Evolutionary conservation across 192 early-diverging fungal genomes (phyloP).

Genomic region (Entomortierella lignicola): DNA sequence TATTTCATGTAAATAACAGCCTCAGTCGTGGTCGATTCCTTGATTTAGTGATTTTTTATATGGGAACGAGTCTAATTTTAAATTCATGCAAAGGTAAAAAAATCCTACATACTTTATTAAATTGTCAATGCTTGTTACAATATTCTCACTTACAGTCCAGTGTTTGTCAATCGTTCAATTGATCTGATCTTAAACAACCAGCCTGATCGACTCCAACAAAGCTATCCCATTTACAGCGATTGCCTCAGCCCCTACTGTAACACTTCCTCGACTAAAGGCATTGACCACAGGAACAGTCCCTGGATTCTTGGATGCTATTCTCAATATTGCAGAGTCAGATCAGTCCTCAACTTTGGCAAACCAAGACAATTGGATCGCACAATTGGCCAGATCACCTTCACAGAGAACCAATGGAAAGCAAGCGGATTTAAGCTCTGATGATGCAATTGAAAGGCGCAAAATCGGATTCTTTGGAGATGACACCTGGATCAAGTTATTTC

Average conservation of each 20-base stretch:
- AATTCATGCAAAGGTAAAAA: slow-evolving; percentile 70
- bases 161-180: not conserved
- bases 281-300: slow-evolving; percentile 82
- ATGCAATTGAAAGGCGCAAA: slow-evolving; percentile 56
- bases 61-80: slow-evolving; percentile 72
- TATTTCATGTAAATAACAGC: too few relatives aligned
- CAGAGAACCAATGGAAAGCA: slow-evolving; percentile 7
- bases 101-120: slow-evolving; percentile 3
- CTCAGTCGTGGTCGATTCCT: too few relatives aligned
- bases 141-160: not conserved
- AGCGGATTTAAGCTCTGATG: too few relatives aligned
- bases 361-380: slow-evolving; percentile 83
- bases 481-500: slow-evolving; percentile 93
- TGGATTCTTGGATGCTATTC: slow-evolving; percentile 83
- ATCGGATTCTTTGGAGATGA: slow-evolving; percentile 93
- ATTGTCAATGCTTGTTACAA: not conserved
- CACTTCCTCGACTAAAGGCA: slow-evolving; percentile 84
- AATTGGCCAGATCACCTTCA: slow-evolving; percentile 56
- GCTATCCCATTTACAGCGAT: slow-evolving; percentile 66
- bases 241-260: slow-evolving; percentile 79
- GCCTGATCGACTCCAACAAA: slow-evolving; percentile 60
- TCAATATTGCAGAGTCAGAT: slow-evolving; percentile 84
- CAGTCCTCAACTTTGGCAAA: slow-evolving; percentile 64
- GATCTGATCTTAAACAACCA: not conserved
- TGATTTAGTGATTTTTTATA: slow-evolving; percentile 79